Percentiles rank a stretch among this genome's conserved stretches.
These are phyloP conservation scores for Dalbergia cochinchinensis DNA, from an alignment of 306 rosid species.

Conservation along the genomic window DNA sequence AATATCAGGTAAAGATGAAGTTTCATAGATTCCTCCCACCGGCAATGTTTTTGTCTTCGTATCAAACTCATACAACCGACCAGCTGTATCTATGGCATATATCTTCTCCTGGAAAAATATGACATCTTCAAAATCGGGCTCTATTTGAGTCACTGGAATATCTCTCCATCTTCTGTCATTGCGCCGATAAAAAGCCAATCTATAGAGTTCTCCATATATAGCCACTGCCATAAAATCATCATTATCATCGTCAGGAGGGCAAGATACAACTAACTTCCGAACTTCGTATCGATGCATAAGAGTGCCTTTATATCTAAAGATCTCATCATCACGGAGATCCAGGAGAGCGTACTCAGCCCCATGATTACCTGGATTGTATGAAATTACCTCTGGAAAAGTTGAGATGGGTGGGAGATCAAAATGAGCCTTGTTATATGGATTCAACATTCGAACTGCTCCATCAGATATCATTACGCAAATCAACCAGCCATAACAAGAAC, in stretches of 20 bases:
- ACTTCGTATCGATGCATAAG: background rate
- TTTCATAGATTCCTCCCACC: too few relatives aligned
- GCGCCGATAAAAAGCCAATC: background rate
- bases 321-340: background rate
- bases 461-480: background rate
- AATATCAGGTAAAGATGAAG: too few relatives aligned
- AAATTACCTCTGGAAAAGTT: background rate
- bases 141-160: background rate
- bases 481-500: background rate
- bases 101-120: background rate
- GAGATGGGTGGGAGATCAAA: background rate
- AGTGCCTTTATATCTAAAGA: background rate
- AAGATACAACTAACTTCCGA: background rate
- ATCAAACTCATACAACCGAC: too few relatives aligned
- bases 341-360: background rate
- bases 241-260: background rate
- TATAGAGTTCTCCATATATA: background rate
- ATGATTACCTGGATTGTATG: background rate
- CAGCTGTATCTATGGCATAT: background rate
- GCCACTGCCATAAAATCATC: background rate
- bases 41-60: too few relatives aligned
- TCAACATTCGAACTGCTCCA: background rate
- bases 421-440: background rate
- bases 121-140: background rate
- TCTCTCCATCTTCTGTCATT: background rate